Conservation (phyloP, 75 land plant species). For the Chamaecyparis obtusa region DNA sequence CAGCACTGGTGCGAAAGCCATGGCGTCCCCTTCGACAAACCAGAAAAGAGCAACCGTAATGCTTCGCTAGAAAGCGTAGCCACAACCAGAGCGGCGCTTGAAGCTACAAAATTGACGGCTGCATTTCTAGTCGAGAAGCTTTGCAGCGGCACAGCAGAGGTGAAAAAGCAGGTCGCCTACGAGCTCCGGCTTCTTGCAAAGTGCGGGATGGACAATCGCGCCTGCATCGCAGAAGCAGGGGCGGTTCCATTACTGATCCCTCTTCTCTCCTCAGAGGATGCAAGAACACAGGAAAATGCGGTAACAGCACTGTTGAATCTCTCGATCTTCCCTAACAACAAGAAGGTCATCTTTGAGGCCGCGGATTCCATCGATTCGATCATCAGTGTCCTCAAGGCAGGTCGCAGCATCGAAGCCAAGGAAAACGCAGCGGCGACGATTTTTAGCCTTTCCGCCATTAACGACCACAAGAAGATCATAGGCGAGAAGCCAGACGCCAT, state of each 20-base stretch:
- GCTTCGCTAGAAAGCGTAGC: constrained; percentile 11
- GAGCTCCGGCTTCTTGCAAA: constrained; percentile 85
- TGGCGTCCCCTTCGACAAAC: constrained; percentile 45
- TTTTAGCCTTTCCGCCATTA: constrained; percentile 56
- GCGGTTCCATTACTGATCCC: constrained; percentile 59
- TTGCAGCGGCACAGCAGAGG: constrained; percentile 34
- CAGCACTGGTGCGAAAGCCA: constrained; percentile 74
- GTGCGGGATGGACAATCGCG: constrained; percentile 63
- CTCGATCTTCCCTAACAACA: constrained; percentile 76
- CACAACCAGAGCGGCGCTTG: constrained; percentile 57
- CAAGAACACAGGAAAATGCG: constrained; percentile 79
- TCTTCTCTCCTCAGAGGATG: constrained; percentile 44
- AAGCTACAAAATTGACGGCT: constrained; percentile 77
- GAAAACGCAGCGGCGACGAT: constrained; percentile 91
- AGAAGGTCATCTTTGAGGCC: constrained; percentile 54
- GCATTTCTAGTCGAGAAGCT: constrained; percentile 70
- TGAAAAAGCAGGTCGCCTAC: constrained; percentile 43
- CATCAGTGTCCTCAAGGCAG: constrained; percentile 45
- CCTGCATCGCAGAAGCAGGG: constrained; percentile 75
- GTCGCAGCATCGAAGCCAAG: constrained; percentile 77
- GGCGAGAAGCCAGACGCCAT: constrained; percentile 56
- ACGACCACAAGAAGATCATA: constrained; percentile 38
- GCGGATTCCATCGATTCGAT: constrained; percentile 57
- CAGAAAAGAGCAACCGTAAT: constrained; percentile 13
- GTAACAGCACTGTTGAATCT: constrained; percentile 93